Conservation (phyloP, 1,284 basidiomycete species). For the Thelephora terrestris region DNA sequence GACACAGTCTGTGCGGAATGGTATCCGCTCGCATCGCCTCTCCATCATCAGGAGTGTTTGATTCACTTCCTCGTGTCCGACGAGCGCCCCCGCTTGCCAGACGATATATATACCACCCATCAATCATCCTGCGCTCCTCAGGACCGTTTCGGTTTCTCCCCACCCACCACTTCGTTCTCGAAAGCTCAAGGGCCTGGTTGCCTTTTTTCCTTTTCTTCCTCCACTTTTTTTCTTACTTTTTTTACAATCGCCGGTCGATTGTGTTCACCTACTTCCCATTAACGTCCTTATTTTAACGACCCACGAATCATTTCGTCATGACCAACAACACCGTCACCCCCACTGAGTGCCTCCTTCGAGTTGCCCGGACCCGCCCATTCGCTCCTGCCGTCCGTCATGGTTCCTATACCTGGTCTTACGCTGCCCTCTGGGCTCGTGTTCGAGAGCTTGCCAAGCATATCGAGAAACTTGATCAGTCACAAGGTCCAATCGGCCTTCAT, state of each 20-base stretch:
- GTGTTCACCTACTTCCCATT: neutral
- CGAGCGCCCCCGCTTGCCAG: too few species aligned
- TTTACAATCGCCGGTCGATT: slow-evolving; percentile 4
- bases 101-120: neutral
- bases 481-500: slow-evolving; percentile 15
- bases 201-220: neutral
- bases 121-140: neutral
- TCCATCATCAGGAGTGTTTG: too few species aligned
- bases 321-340: slow-evolving; percentile 11
- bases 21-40: too few species aligned
- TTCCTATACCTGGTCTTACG: slow-evolving; percentile 17
- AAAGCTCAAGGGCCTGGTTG: slow-evolving; percentile 2
- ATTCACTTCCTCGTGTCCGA: too few species aligned
- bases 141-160: neutral
- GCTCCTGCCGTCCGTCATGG: slow-evolving; percentile 12
- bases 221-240: neutral
- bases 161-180: neutral
- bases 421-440: slow-evolving; percentile 18
- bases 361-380: slow-evolving; percentile 18
- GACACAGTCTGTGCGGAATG: too few species aligned
- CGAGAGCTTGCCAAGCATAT: slow-evolving; percentile 15
- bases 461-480: slow-evolving; percentile 9
- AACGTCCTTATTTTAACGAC: neutral
- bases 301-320: neutral
- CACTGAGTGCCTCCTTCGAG: slow-evolving; percentile 19